These are phyloP conservation scores for Russula dissimulans DNA, from an alignment of 768 basidiomycete genomes.

Conservation along the genomic window DNA sequence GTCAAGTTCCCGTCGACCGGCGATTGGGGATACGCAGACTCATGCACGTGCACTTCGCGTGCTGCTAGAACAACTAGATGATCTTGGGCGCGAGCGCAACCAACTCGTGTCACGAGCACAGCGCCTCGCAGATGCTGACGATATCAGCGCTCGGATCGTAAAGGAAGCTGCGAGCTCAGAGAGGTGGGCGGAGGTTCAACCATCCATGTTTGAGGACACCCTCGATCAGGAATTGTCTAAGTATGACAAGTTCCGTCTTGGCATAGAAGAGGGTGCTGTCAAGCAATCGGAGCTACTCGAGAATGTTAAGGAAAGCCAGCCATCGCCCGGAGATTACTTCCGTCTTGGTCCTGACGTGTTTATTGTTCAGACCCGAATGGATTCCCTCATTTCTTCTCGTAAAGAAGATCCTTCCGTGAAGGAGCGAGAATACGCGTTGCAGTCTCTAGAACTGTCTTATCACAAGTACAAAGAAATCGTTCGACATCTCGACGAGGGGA, in stretches of 20 bases:
- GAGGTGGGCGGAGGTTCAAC: conserved; percentile 57
- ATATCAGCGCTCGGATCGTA: conserved; percentile 62
- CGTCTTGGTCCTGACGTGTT: neutral
- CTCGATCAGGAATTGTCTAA: conserved; percentile 72
- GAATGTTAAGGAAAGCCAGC: conserved; percentile 52
- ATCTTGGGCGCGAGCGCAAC: conserved; percentile 49
- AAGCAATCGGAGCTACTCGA: conserved; percentile 60
- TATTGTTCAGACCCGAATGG: conserved; percentile 48
- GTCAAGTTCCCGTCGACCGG: conserved; percentile 1
- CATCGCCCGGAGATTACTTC: neutral
- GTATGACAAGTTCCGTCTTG: conserved; percentile 56
- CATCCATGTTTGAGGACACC: conserved; percentile 83
- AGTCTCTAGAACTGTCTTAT: conserved; percentile 75
- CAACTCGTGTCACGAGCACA: conserved; percentile 58
- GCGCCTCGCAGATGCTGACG: conserved; percentile 54
- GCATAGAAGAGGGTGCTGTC: conserved; percentile 46
- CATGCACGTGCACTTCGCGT: conserved; percentile 65
- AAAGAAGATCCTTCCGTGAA: conserved; percentile 70
- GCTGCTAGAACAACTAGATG: conserved; percentile 73
- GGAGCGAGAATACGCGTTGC: conserved; percentile 72
- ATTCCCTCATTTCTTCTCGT: conserved; percentile 64
- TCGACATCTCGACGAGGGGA: conserved; percentile 80
- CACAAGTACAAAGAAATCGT: conserved; percentile 82
- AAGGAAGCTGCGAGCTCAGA: conserved; percentile 58
- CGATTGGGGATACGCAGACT: conserved; percentile 34